Evolutionary conservation across 2,329 filamentous ascomycete genomes (phyloP).

Genomic region (Alternaria arbusti): DNA sequence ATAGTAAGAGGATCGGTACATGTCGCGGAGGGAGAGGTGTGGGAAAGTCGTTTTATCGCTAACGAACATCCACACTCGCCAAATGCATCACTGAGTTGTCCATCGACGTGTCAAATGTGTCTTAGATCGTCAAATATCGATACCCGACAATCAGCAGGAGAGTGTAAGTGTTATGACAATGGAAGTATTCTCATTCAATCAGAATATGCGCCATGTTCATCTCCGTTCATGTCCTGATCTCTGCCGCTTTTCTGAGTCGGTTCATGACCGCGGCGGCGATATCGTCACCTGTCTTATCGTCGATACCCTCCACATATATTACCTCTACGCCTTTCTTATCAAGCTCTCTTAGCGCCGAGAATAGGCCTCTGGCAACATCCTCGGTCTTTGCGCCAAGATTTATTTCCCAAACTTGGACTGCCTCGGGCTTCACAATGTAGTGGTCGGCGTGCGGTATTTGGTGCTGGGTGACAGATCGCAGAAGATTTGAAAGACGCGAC

Average conservation of each 20-base stretch:
- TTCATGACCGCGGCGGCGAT: conserved; percentile 75
- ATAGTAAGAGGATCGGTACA: background rate
- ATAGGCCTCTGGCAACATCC: conserved; percentile 83
- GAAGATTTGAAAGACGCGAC: conserved; percentile 35
- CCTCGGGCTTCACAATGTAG: conserved; percentile 13
- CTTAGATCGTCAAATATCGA: background rate
- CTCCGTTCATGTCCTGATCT: conserved; percentile 23
- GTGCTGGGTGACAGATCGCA: conserved; percentile 45
- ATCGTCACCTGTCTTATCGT: conserved; percentile 71
- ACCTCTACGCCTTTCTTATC: conserved; percentile 79
- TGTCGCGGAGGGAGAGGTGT: background rate
- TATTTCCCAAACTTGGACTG: conserved; percentile 66
- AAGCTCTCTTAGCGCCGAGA: conserved; percentile 83
- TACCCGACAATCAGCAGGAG: background rate
- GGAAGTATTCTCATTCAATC: background rate
- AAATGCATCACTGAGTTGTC: background rate
- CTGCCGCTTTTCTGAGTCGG: conserved; percentile 57
- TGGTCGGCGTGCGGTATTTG: conserved; percentile 38
- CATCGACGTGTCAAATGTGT: background rate
- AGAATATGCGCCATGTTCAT: background rate
- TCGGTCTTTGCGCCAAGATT: conserved; percentile 73
- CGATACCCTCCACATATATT: conserved; percentile 90
- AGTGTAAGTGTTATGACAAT: background rate
- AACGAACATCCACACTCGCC: background rate
- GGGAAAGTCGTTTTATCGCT: background rate